phyloP scores from a whole-genome alignment of 2,329 filamentous ascomycete genomes.

The Colletotrichum orbiculare region DNA sequence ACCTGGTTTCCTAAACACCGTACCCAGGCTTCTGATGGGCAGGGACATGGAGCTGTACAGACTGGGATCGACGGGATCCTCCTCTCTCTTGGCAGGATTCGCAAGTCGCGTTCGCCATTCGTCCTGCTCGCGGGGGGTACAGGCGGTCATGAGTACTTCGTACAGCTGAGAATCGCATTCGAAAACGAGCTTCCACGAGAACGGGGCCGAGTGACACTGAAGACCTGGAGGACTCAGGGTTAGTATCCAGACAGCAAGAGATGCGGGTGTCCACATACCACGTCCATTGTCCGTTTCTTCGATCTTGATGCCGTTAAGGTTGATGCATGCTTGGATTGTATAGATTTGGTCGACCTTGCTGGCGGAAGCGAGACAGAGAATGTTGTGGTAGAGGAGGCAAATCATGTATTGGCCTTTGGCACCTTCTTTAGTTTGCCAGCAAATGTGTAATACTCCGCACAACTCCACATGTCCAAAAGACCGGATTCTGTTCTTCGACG shows the following conservation, averaged over 20 bases:
- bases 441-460: conserved; percentile 85
- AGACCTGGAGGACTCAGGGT: conserved; percentile 68
- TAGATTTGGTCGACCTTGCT: conserved; percentile 75
- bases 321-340: conserved; percentile 79
- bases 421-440: conserved; percentile 78
- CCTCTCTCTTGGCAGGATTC: conserved; percentile 60
- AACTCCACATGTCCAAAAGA: conserved; percentile 83
- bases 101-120: conserved; percentile 81
- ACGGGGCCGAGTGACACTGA: conserved; percentile 86
- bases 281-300: conserved; percentile 81
- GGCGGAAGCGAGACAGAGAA: conserved; percentile 79
- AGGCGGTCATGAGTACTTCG: conserved; percentile 89
- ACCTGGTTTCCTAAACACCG: conserved; percentile 80
- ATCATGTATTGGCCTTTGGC: conserved; percentile 86
- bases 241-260: conserved; percentile 28
- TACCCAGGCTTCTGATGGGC: conserved; percentile 78
- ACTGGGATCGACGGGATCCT: conserved; percentile 57
- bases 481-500: conserved; percentile 75
- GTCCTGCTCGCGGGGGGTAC: conserved; percentile 80
- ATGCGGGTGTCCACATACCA: conserved; percentile 60
- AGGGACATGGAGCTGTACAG: conserved; percentile 74
- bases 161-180: conserved; percentile 80
- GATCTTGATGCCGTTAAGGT: conserved; percentile 72
- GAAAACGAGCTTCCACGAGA: conserved; percentile 93
- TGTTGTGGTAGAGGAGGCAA: conserved; percentile 84